Evolutionary conservation across 2,329 filamentous ascomycete species (phyloP), one percentile per base, ranked within the genome.

Genomic region (Aureobasidium sp.): DNA sequence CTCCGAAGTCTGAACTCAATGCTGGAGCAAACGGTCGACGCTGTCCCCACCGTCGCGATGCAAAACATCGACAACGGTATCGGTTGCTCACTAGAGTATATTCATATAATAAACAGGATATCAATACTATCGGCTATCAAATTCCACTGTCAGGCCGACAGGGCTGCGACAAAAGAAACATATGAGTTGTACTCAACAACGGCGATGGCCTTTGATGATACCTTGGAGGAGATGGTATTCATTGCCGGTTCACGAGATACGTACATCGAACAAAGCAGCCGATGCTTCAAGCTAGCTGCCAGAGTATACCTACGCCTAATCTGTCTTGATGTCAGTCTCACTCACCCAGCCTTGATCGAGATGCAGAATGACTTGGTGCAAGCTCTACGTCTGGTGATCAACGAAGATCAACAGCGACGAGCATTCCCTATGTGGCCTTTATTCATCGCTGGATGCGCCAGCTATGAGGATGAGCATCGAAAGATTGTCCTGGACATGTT

Each of bases 381-480:
- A 29, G 43, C 56, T 9, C 27, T 60, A 15, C 56, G 43, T 13
- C 8, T 60, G 43, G 56, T 60, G 8, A 60, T 60, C 29, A 60
- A 48, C 31, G 43, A 60, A 25, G 31, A 60, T 13, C 42, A 60
- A 31, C 42, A 47, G 27, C 56, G 56, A 4, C 43, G 56, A 20
- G 56, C 56, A 13, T 60, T 60, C 20, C 56, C 56, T 6, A 60
- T 60, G 56, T 60, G 56, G 56, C 56, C 56, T 2, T 40, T 60
- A 29, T 60, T 60, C 15, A 60, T 60, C n/a, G 56, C 56, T 33
- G 56, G 42, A n/a, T 60, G 56, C 43, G 56, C 56, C 16, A 33
- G 25, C 11, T 60, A 11, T 29, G 56, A 48, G 29, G 56, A 60
- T 25, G 56, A 48, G 23, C 56, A 60, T 16, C 56, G 56, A 27